Conservation (phyloP, 768 basidiomycete species). For the Pseudohyphozyma bogoriensis region DNA sequence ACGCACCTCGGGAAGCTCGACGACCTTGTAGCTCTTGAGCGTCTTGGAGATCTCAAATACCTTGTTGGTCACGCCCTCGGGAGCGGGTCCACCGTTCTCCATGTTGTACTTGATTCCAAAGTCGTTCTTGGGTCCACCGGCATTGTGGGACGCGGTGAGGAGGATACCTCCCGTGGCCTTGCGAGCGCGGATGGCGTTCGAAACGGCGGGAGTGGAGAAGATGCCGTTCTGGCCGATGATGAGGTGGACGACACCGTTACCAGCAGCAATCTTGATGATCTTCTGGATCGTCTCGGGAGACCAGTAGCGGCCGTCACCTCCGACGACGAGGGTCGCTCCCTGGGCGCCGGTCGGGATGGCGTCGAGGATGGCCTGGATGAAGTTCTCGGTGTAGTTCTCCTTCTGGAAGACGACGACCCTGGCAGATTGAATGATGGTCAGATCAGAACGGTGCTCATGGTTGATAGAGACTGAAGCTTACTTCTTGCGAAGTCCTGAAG, state of each 20-base stretch:
- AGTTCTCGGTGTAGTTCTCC: slow-evolving; percentile 99
- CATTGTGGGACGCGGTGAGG: slow-evolving; percentile 93
- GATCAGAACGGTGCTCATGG: background rate
- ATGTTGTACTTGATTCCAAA: slow-evolving; percentile 99
- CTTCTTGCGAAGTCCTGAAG: slow-evolving; percentile 95
- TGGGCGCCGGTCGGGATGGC: slow-evolving; percentile 70
- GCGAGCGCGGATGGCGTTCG: slow-evolving; percentile 89
- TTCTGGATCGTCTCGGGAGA: slow-evolving; percentile 66
- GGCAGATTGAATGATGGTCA: slow-evolving; percentile 1
- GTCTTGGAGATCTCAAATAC: slow-evolving; percentile 86
- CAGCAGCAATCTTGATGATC: slow-evolving; percentile 87
- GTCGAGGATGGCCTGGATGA: slow-evolving; percentile 84
- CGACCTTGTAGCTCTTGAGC: slow-evolving; percentile 71
- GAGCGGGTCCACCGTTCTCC: slow-evolving; percentile 92
- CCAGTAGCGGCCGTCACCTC: slow-evolving; percentile 94
- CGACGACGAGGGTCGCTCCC: slow-evolving; percentile 58
- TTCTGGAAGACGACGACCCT: slow-evolving; percentile 99
- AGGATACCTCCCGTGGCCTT: slow-evolving; percentile 95
- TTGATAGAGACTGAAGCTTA: slow-evolving; percentile 36
- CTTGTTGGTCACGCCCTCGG: slow-evolving; percentile 89
- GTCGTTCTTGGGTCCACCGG: slow-evolving; percentile 91
- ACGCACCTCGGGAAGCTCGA: slow-evolving; percentile 64
- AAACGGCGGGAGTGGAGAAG: slow-evolving; percentile 92
- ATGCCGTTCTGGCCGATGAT: slow-evolving; percentile 86
- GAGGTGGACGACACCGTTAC: slow-evolving; percentile 81